Percentiles rank a stretch among this genome's conserved stretches.
These are phyloP conservation scores for Furcasterigmium furcatum DNA, from an alignment of 2,329 filamentous ascomycete species.

Conservation along the genomic window DNA sequence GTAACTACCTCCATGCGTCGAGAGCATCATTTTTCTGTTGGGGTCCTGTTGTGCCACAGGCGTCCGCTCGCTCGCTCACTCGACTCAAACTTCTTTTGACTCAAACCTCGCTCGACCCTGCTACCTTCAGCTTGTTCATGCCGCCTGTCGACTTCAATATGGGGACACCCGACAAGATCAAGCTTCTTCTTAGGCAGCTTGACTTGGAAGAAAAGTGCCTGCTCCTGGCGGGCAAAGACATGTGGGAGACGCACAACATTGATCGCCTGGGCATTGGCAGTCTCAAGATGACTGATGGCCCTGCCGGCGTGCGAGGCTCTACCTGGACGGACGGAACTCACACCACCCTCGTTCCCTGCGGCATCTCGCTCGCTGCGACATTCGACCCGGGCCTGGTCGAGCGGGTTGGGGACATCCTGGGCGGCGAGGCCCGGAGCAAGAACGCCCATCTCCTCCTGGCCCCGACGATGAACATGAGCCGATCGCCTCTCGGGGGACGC, in stretches of 20 bases:
- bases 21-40: no score
- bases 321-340: constrained; percentile 13
- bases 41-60: no score
- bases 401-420: constrained; percentile 19
- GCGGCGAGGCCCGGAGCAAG: constrained; percentile 20
- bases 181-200: no score
- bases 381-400: constrained; percentile 19
- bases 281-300: constrained; percentile 15
- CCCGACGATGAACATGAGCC: constrained; percentile 5
- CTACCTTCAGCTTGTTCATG: no score
- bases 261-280: constrained; percentile 10
- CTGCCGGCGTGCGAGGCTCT: constrained; percentile 16
- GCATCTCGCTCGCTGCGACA: constrained; percentile 20
- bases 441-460: constrained; percentile 11
- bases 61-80: no score
- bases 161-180: no score
- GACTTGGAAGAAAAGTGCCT: constrained; percentile 12
- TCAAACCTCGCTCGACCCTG: no score
- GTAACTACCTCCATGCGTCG: no score
- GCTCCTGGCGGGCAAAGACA: constrained; percentile 11
- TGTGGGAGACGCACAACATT: constrained; percentile 13
- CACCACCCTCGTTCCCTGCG: constrained; percentile 13
- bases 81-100: no score
- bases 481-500: constrained; percentile 60
- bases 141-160: no score